These are phyloP conservation scores for Neonectria punicea DNA, from an alignment of 2,329 filamentous ascomycete genomes.

Conservation along the genomic window DNA sequence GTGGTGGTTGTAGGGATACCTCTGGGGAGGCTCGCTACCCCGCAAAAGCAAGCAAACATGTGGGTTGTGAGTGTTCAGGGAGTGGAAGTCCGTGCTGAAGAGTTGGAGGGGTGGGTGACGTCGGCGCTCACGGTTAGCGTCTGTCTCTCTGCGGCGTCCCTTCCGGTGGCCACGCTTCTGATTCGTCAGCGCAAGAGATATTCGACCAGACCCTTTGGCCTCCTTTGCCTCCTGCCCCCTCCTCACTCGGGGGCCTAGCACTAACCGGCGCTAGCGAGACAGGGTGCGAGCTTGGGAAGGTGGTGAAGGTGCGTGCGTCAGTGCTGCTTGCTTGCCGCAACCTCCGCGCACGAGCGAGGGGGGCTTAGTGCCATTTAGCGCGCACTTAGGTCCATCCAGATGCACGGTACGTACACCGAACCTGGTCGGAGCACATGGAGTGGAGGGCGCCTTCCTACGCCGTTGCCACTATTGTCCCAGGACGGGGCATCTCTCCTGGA, in stretches of 20 bases:
- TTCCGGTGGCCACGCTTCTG: conserved; percentile 3
- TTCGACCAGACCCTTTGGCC: conserved; percentile 4
- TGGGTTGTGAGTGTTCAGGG: conserved; percentile 8
- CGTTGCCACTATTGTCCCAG: too few species aligned
- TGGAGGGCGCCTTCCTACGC: too few species aligned
- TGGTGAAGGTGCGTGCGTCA: neutral
- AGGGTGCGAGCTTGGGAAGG: neutral
- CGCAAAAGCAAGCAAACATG: conserved; percentile 32
- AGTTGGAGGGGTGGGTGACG: conserved; percentile 31
- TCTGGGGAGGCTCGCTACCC: conserved; percentile 26
- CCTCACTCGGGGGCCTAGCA: conserved; percentile 12
- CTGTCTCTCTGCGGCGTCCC: neutral
- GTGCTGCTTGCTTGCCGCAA: conserved; percentile 3
- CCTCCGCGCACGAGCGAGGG: conserved; percentile 12
- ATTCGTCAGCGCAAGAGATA: conserved; percentile 1
- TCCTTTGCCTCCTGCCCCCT: neutral
- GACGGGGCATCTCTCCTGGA: neutral
- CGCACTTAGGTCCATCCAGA: neutral
- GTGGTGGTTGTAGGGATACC: conserved; percentile 11
- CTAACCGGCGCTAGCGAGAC: neutral
- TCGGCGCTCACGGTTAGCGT: conserved; percentile 16
- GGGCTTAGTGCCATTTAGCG: neutral
- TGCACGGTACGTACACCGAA: neutral
- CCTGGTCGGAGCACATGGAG: neutral
- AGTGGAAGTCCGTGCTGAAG: neutral